phyloP scores from a whole-genome alignment of 176 grass and related monocot species.

The Themeda triandra region DNA sequence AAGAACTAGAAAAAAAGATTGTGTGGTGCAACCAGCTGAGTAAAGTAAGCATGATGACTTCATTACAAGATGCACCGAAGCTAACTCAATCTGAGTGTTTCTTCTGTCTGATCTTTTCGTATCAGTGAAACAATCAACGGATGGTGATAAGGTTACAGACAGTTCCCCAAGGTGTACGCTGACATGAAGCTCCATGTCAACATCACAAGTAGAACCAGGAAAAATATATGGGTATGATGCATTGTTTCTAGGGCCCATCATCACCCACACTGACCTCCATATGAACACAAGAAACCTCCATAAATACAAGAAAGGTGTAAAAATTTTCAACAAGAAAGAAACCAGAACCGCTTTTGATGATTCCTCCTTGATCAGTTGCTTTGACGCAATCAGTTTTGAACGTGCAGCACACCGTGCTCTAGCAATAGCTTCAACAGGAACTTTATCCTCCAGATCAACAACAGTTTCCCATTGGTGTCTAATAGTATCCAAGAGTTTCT shows the following conservation, averaged over 20 bases:
- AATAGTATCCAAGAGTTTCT: constrained; percentile 43
- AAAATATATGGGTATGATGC: constrained; percentile 36
- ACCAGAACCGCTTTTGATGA: constrained; percentile 35
- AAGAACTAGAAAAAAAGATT: constrained; percentile 45
- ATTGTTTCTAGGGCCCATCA: constrained; percentile 20
- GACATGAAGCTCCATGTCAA: constrained; percentile 40
- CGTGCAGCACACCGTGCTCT: constrained; percentile 62
- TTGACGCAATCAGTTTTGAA: constrained; percentile 31
- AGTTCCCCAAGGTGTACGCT: constrained; percentile 62
- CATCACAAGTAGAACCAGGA: constrained; percentile 40
- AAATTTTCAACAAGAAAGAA: constrained; percentile 40
- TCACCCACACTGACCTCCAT: constrained; percentile 33
- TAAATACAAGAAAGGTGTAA: constrained; percentile 44
- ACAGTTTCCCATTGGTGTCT: constrained; percentile 52
- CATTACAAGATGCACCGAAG: constrained; percentile 37
- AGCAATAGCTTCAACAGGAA: constrained; percentile 67
- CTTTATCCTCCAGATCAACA: constrained; percentile 62
- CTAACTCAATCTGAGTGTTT: constrained; percentile 22
- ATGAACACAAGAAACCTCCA: constrained; percentile 45
- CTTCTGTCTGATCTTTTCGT: constrained; percentile 19
- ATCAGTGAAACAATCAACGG: constrained; percentile 10
- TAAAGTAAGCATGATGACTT: constrained; percentile 64
- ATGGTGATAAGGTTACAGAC: constrained; percentile 46
- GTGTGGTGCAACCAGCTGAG: constrained; percentile 36
- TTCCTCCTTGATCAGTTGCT: constrained; percentile 30